A percentile compares a stretch with the other conserved stretches of the same genome.
These are phyloP conservation scores for Murraya paniculata DNA, from an alignment of 345 rosid species.

Conservation along the genomic window DNA sequence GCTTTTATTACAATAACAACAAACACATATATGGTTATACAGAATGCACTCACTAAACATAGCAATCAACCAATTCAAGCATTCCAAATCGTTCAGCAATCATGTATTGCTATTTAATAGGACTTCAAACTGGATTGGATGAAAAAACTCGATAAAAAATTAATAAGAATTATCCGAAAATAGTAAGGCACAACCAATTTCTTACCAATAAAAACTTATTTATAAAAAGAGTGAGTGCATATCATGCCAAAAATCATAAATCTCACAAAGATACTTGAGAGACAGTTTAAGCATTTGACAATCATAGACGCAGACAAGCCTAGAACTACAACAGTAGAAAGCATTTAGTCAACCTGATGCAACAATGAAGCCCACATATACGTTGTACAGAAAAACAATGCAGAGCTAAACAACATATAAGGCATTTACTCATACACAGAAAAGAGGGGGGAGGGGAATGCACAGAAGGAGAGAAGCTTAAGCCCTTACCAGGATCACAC, in stretches of 20 bases:
- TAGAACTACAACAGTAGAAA: not conserved
- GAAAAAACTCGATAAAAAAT: not conserved
- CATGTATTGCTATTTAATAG: not conserved
- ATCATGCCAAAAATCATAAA: not conserved
- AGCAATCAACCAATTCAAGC: conserved; percentile 4
- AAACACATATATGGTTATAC: not conserved
- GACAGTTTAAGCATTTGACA: conserved; percentile 5
- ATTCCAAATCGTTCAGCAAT: not conserved
- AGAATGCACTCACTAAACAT: not conserved
- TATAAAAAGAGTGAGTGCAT: not conserved
- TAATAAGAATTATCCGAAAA: not conserved
- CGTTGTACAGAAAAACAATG: not conserved
- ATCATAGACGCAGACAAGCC: not conserved
- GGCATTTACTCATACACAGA: not conserved
- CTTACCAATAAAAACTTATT: not conserved
- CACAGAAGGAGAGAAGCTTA: conserved; percentile 2
- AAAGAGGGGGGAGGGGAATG: no score
- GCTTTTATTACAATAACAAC: not conserved
- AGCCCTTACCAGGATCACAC: conserved; percentile 70
- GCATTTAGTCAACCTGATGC: not conserved
- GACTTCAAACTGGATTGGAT: not conserved
- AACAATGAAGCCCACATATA: not conserved
- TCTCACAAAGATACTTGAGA: not conserved
- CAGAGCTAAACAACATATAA: not conserved
- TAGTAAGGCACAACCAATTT: not conserved